A percentile compares a stretch with the other conserved stretches of the same genome.
Conservation (phyloP, 495 filamentous ascomycete genomes). For the Trichoderma reesei region DNA sequence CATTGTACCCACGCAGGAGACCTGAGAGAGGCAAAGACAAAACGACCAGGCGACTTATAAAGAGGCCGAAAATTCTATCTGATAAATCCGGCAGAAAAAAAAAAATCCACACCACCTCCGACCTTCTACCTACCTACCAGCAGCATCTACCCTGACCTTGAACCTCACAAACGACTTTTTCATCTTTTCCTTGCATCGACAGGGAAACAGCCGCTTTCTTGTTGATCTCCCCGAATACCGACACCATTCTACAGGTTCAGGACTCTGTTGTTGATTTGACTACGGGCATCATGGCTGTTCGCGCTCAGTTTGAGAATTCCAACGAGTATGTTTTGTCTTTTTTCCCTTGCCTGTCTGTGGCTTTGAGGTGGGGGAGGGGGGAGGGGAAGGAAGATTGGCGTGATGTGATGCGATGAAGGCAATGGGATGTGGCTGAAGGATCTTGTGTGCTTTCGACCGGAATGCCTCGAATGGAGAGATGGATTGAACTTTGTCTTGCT, state of each 20-base stretch:
- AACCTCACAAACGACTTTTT: too few relatives aligned
- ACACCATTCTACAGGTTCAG: not conserved
- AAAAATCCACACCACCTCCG: not conserved
- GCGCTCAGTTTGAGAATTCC: slow-evolving; percentile 93
- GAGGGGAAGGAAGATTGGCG: slow-evolving; percentile 11
- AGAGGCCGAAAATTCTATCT: slow-evolving; percentile 1
- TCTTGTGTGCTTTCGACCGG: too few relatives aligned
- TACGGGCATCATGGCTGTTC: slow-evolving; percentile 55
- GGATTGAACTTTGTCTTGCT: not conserved
- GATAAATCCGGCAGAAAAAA: slow-evolving; percentile 9
- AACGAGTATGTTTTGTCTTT: slow-evolving; percentile 64
- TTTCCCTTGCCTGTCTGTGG: not conserved
- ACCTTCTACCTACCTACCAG: too few relatives aligned
- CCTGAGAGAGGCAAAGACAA: too few relatives aligned
- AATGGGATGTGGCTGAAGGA: too few relatives aligned
- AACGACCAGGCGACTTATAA: not conserved
- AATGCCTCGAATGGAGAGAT: too few relatives aligned
- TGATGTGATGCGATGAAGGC: not conserved
- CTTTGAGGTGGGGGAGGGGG: not conserved
- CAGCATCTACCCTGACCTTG: too few relatives aligned
- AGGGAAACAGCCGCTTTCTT: not conserved
- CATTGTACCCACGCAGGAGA: too few relatives aligned
- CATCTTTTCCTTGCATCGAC: not conserved
- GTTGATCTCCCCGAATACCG: not conserved
- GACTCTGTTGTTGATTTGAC: not conserved